phyloP scores from a whole-genome alignment of 1,139 yeast genomes.

The Geotrichum carabidarum region DNA sequence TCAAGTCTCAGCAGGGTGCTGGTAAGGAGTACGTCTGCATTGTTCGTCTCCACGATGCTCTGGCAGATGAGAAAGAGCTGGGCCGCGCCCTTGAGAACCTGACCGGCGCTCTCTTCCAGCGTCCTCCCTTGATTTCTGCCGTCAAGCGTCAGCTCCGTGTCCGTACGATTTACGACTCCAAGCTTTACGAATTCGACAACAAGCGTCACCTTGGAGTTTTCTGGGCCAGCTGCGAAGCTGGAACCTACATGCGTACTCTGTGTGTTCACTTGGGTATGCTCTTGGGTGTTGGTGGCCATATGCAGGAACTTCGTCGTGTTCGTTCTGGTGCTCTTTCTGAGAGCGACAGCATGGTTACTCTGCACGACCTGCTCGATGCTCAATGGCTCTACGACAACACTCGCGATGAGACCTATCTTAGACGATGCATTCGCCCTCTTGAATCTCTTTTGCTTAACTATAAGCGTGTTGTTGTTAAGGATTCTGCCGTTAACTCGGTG shows the following conservation, averaged over 20 bases:
- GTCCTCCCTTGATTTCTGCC: constrained; percentile 98
- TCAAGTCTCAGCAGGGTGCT: constrained; percentile 98
- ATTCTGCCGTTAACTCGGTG: constrained; percentile 95
- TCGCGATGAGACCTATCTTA: constrained; percentile 89
- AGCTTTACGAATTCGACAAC: constrained; percentile 91
- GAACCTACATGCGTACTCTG: constrained; percentile 97
- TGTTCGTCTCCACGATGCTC: constrained; percentile 88
- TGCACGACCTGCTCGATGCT: constrained; percentile 96
- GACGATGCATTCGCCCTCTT: constrained; percentile 91
- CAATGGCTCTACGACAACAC: constrained; percentile 97
- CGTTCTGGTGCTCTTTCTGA: constrained; percentile 95
- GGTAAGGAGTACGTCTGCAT: constrained; percentile 99
- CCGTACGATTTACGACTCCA: constrained; percentile 94
- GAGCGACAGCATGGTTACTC: constrained; percentile 84
- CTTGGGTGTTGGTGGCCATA: constrained; percentile 97
- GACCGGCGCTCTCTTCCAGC: constrained; percentile 97
- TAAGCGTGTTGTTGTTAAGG: constrained; percentile 96
- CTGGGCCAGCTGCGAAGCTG: constrained; percentile 99
- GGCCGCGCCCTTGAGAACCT: constrained; percentile 85
- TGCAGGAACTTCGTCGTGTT: constrained; percentile 99
- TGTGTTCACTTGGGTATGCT: constrained; percentile 99
- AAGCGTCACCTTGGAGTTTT: constrained; percentile 95
- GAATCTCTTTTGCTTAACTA: constrained; percentile 90
- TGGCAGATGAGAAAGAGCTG: constrained; percentile 85
- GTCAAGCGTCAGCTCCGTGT: constrained; percentile 98